Evolutionary conservation across 345 rosid genomes (phyloP), one percentile per base, ranked within the genome.

Genomic region (Lumnitzera racemosa): DNA sequence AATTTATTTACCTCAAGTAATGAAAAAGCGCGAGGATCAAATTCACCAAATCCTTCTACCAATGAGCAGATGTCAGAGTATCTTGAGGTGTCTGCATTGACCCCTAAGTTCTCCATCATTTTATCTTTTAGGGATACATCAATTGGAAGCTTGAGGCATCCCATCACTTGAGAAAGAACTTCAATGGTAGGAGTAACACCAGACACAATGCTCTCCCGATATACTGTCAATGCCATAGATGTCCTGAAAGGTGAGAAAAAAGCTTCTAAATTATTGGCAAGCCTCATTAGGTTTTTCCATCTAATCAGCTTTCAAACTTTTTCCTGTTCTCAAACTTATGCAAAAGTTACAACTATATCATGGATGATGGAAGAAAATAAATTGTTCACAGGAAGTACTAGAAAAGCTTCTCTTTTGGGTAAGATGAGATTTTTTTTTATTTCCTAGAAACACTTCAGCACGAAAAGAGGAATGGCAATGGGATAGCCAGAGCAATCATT

Each of bases 31-130:
- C 96, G 79, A 67, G 98, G 89, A 68, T 92, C 98, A 58, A 85
- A 92, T 77, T 92, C 96, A 67, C 88, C 98, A 76, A 89, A 92
- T 67, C 96, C 96, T 65, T 92, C 98, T 4, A 92, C 74, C 59
- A 89, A 65, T 23, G 96, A 82, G 70, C 76, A 72, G 36, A 87
- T 80, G 63, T 80, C 83, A 31, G 78, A 76, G 64, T 49, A 51
- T 68, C 61, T 85, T 67, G 87, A 73, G 17, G 86, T 43, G 52
- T 81, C 78, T 46, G 64, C 73, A 68, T 64, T 71, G 61, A 83
- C 74, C 67, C 81, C 89, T 61, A 87, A 70, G 72, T 75, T 83
- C 65, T 89, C 96, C 20, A 89, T 63, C 25, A 92, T 80, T 72
- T 70, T 81, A 47, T 58, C 65, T 77, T 83, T 86, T 67, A 87